Base-by-base conservation (phyloP, 805 yeast genomes). In the Wickerhamomyces pijperi region DNA sequence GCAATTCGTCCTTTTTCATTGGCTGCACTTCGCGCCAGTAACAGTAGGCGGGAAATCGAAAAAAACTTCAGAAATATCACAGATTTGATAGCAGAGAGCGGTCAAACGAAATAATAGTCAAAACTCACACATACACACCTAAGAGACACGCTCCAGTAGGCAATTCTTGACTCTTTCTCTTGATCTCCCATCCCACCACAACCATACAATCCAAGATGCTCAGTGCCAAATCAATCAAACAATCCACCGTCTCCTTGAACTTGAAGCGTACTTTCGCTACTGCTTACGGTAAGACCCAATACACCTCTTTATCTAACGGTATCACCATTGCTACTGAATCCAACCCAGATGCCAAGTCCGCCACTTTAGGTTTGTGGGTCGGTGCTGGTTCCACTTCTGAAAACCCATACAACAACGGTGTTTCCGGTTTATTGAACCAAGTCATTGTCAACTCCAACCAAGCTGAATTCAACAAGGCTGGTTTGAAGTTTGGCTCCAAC, bases 341-440 rank as follows among this genome's bases (percentile, higher is more conserved):
- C 48, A 71, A 76, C 63, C 71, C 80, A 33, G 51, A 38, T 21
- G 73, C 76, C 42, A 58, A 67, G 42, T 56, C 78, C 31, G 67
- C 84, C 36, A 68, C 85, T 29, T 68, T 80, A 49, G 90, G 92
- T 61, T 61, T 80, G 42, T 82, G 70, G 59, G 65, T 70, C 56
- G 82, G 80, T 49, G 82, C 87, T 38, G 94, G 94, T 59, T 76
- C 90, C 37, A 68, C 87, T 59, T 61, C 82, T 39, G 94, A 83
- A 62, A 82, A 79, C 63, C 69, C 84, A 34, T 82, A 76, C 74
- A 80, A 78, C 67, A 82, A 83, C 51, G 94, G 94, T 74, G 76
- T 79, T 39, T 74, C 90, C 40, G 73, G 80, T 46, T 63, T 83
- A 50, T 67, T 76, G 47, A 65, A 80, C 57, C 63, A 69, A 43